Evolutionary conservation across 1,284 basidiomycete genomes (phyloP).

Genomic region (Tilletiaria anomala): DNA sequence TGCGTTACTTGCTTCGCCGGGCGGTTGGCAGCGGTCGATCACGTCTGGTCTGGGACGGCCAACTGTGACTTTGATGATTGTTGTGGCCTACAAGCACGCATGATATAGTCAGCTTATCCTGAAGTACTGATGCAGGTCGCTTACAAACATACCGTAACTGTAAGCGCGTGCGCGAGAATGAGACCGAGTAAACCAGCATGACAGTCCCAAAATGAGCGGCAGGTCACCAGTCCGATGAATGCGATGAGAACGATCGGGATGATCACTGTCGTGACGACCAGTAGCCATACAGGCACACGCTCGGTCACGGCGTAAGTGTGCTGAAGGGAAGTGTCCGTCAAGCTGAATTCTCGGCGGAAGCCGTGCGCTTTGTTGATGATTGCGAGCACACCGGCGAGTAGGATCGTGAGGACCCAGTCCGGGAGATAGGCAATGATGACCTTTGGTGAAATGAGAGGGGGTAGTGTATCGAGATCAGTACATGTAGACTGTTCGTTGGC

Average conservation of each 20-base stretch:
- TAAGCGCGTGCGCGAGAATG: constrained; percentile 57
- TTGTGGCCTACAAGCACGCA: too few species aligned
- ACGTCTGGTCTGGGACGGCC: constrained; percentile 59
- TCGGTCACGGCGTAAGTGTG: constrained; percentile 64
- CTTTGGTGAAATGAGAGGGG: too few species aligned
- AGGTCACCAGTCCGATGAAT: constrained; percentile 54
- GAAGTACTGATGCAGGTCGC: too few species aligned
- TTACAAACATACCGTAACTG: too few species aligned
- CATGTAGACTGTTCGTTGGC: too few species aligned
- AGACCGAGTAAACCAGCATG: constrained; percentile 68
- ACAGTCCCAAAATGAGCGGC: constrained; percentile 72
- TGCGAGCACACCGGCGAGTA: constrained; percentile 49
- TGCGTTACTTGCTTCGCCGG: constrained; percentile 49
- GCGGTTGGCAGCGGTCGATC: constrained; percentile 61
- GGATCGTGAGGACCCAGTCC: constrained; percentile 31
- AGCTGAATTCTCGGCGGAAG: constrained; percentile 51
- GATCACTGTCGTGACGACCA: constrained; percentile 16
- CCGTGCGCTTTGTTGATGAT: constrained; percentile 57
- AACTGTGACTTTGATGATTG: constrained; percentile 62
- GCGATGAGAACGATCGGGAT: constrained; percentile 51
- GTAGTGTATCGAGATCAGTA: too few species aligned
- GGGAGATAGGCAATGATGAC: constrained; percentile 7
- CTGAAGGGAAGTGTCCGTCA: constrained; percentile 35
- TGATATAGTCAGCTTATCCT: too few species aligned
- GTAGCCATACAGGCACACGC: constrained; percentile 57